Evolutionary conservation across 345 rosid genomes (phyloP).

Genomic region (Pugionium dolabratum): DNA sequence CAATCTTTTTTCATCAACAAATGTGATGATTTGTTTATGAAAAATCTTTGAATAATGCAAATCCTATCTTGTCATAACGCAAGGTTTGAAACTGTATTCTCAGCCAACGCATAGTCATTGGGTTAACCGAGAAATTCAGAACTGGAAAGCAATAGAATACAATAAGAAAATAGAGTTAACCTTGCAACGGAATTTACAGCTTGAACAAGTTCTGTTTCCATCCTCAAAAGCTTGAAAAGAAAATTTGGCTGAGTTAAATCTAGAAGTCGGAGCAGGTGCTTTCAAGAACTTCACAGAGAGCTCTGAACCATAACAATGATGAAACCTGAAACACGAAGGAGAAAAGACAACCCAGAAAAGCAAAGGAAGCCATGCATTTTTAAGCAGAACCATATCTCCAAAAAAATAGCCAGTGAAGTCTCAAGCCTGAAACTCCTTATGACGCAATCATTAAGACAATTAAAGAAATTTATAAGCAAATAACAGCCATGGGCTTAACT

Average conservation of each 20-base stretch:
- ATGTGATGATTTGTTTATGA: neutral
- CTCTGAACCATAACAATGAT: conserved; percentile 44
- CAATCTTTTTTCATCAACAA: conserved; percentile 8
- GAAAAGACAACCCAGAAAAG: conserved; percentile 47
- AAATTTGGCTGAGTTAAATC: conserved; percentile 62
- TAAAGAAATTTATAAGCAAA: conserved; percentile 7
- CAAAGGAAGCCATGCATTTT: conserved; percentile 44
- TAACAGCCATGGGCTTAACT: conserved; percentile 1
- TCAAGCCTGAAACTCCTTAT: conserved; percentile 20
- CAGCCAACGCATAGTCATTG: conserved; percentile 2
- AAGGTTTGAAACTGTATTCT: neutral
- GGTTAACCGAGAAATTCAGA: neutral
- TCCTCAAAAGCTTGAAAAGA: conserved; percentile 56
- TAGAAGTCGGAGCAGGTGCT: conserved; percentile 63
- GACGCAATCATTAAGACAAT: conserved; percentile 20
- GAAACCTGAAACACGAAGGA: conserved; percentile 41
- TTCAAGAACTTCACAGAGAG: conserved; percentile 62
- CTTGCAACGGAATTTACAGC: conserved; percentile 71
- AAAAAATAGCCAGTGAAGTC: conserved; percentile 2
- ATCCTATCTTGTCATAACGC: neutral
- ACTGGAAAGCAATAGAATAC: neutral
- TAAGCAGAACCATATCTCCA: conserved; percentile 48
- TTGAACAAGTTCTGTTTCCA: conserved; percentile 54
- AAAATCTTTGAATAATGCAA: neutral
- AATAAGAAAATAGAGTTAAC: conserved; percentile 34